A percentile compares a stretch with the other conserved stretches of the same genome.
These are phyloP conservation scores for Eucalyptus pauciflora DNA, from an alignment of 345 rosid genomes.

Conservation along the genomic window DNA sequence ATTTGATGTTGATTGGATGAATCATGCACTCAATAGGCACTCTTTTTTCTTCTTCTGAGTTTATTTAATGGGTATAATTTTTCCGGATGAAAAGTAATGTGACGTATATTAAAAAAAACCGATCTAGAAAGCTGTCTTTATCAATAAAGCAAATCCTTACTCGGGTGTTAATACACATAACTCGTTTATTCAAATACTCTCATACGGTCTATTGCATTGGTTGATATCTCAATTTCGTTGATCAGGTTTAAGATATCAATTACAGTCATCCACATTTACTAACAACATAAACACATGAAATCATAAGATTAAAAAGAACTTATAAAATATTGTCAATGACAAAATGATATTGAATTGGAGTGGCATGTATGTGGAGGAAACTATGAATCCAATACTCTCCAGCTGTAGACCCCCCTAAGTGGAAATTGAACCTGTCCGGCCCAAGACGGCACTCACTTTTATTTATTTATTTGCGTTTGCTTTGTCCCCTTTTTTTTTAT, in stretches of 20 bases:
- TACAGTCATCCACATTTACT: background rate
- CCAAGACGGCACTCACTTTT: background rate
- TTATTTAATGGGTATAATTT: background rate
- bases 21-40: background rate
- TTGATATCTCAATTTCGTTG: background rate
- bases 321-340: background rate
- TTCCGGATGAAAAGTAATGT: background rate
- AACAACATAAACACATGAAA: background rate
- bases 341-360: background rate
- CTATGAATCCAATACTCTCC: background rate
- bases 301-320: background rate
- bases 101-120: accelerated
- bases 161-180: background rate
- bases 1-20: background rate
- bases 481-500: background rate
- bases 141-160: background rate
- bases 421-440: background rate
- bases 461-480: background rate
- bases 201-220: accelerated
- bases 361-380: background rate
- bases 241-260: background rate
- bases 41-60: background rate
- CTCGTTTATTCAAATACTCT: background rate
- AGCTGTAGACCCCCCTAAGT: background rate
- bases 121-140: background rate